A percentile compares a stretch with the other conserved stretches of the same genome.
These are phyloP conservation scores for Blastosporella zonata DNA, from an alignment of 1,284 basidiomycete species.

Conservation along the genomic window DNA sequence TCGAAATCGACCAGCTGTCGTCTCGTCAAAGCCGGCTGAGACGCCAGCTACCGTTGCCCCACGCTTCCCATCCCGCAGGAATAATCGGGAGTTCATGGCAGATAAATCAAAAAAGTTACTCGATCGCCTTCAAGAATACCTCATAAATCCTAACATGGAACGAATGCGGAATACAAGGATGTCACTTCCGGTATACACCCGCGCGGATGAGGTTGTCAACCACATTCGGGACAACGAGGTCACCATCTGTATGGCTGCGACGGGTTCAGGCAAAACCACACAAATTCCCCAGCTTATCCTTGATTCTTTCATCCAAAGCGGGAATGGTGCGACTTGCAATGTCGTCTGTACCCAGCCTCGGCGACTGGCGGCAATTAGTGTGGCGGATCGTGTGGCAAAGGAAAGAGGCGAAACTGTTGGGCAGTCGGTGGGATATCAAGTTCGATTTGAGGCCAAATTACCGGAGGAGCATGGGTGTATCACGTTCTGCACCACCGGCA, in stretches of 20 bases:
- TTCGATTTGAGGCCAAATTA: constrained; percentile 84
- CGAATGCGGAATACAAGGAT: constrained; percentile 69
- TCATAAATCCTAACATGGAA: constrained; percentile 59
- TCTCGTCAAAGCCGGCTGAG: constrained; percentile 17
- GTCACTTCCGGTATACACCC: constrained; percentile 72
- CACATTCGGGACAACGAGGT: constrained; percentile 83
- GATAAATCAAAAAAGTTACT: constrained; percentile 63
- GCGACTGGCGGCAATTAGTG: constrained; percentile 89
- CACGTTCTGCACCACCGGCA: constrained; percentile 93
- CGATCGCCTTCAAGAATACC: constrained; percentile 58
- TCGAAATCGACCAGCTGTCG: constrained; percentile 36
- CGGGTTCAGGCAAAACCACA: constrained; percentile 95
- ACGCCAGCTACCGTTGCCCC: background rate
- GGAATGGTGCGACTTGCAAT: constrained; percentile 84
- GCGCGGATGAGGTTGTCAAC: constrained; percentile 62
- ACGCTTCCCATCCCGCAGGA: constrained; percentile 7
- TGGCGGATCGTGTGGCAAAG: constrained; percentile 89
- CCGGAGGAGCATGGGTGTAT: constrained; percentile 85
- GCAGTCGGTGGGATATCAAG: constrained; percentile 84
- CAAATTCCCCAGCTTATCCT: constrained; percentile 94
- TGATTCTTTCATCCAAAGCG: constrained; percentile 79
- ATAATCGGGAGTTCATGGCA: constrained; percentile 20
- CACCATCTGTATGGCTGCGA: constrained; percentile 92
- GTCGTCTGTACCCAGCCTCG: constrained; percentile 94
- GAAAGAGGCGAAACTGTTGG: constrained; percentile 83